A percentile compares a stretch with the other conserved stretches of the same genome.
Conservation (phyloP, 208 protist species). For the Endotrypanum monterogeii region DNA sequence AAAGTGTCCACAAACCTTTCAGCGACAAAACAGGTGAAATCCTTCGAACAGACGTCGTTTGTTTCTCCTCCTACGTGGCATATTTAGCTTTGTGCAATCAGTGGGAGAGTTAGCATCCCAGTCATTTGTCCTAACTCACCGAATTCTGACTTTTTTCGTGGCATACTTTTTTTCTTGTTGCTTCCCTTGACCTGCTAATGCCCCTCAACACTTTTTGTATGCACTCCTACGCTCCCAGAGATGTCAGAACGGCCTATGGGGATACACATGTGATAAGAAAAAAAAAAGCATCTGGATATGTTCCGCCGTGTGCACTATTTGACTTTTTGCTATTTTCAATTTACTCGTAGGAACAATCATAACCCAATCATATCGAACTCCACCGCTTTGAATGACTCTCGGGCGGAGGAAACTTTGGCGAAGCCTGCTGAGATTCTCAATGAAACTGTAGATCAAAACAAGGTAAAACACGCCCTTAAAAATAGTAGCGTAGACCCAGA, state of each 20-base stretch:
- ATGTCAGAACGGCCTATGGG: background rate
- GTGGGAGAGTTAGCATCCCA: background rate
- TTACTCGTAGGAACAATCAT: background rate
- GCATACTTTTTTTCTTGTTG: background rate
- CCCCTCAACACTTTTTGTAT: background rate
- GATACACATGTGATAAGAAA: background rate
- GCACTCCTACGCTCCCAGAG: background rate
- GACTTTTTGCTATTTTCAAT: background rate
- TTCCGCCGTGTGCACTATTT: slow-evolving; percentile 2
- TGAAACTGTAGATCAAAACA: slow-evolving; percentile 31
- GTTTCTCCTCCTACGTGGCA: background rate
- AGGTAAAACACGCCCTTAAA: slow-evolving; percentile 14
- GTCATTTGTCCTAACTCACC: background rate
- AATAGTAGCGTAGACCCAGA: slow-evolving; percentile 33
- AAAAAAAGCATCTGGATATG: slow-evolving; percentile 4
- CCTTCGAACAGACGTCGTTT: background rate
- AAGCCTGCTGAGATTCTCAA: slow-evolving; percentile 54
- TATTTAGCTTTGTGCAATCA: background rate
- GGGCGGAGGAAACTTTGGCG: background rate
- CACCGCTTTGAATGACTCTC: background rate
- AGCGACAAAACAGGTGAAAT: background rate
- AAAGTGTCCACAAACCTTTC: background rate
- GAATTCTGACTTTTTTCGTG: background rate
- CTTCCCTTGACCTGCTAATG: background rate
- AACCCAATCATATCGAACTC: background rate